Evolutionary conservation across 1,284 basidiomycete genomes (phyloP).

Genomic region (Fomitiporia mediterranea): DNA sequence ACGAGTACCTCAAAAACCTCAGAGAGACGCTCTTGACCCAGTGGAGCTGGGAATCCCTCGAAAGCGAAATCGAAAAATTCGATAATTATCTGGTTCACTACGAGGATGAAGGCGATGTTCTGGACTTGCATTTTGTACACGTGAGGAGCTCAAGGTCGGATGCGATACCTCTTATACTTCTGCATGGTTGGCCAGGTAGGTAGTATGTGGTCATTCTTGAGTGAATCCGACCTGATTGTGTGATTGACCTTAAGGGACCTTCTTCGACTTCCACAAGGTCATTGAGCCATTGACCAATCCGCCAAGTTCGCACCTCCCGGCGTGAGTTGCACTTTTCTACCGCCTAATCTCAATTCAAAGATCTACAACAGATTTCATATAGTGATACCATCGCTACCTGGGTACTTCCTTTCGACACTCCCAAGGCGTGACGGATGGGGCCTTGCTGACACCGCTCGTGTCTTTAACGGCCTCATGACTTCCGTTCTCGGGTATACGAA

Average conservation of each 20-base stretch:
- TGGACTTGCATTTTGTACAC: constrained; percentile 25
- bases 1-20: constrained; percentile 18
- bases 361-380: constrained; percentile 23
- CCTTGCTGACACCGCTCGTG: constrained; percentile 22
- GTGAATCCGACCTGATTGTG: not conserved
- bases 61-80: constrained; percentile 14
- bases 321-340: constrained; percentile 20
- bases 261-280: constrained; percentile 28
- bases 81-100: constrained; percentile 22
- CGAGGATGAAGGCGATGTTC: constrained; percentile 16
- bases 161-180: constrained; percentile 24
- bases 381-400: constrained; percentile 26
- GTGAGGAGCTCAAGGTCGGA: constrained; percentile 20
- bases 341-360: not conserved
- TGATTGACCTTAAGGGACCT: constrained; percentile 20
- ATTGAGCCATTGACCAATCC: constrained; percentile 23
- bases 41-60: constrained; percentile 20
- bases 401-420: constrained; percentile 25
- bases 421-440: constrained; percentile 23
- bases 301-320: constrained; percentile 19
- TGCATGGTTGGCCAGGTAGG: constrained; percentile 27
- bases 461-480: constrained; percentile 26
- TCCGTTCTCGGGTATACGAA: constrained; percentile 25
- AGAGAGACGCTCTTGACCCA: constrained; percentile 17
- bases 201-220: not conserved